Evolutionary conservation across 441 rosid genomes (phyloP).

Genomic region (Flueggea neowawraea): DNA sequence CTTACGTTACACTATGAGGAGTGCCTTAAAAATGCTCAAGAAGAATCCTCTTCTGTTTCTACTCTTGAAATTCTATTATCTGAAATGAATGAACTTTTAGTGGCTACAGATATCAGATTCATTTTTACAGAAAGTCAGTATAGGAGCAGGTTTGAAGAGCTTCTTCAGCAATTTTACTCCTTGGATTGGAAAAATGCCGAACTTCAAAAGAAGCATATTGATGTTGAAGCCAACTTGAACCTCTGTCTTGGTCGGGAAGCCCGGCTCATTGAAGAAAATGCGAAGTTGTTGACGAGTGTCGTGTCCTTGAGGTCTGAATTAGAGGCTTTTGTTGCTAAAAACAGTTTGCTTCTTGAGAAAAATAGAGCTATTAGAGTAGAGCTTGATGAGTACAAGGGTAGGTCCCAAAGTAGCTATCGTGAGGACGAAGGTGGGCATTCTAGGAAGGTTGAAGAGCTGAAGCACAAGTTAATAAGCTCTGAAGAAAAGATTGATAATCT

Average conservation of each 20-base stretch:
- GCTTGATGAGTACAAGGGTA: slow-evolving; percentile 45
- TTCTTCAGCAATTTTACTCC: slow-evolving; percentile 44
- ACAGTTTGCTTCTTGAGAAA: slow-evolving; percentile 39
- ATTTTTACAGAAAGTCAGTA: slow-evolving; percentile 53
- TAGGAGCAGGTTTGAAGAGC: slow-evolving; percentile 44
- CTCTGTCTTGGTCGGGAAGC: slow-evolving; percentile 53
- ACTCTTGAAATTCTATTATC: slow-evolving; percentile 61
- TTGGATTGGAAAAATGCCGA: slow-evolving; percentile 39
- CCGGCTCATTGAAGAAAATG: slow-evolving; percentile 57
- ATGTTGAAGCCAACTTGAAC: slow-evolving; percentile 48
- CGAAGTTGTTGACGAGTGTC: slow-evolving; percentile 39
- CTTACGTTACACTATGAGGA: slow-evolving; percentile 48
- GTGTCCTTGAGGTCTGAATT: slow-evolving; percentile 57
- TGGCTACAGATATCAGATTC: slow-evolving; percentile 56
- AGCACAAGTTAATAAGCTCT: slow-evolving; percentile 33
- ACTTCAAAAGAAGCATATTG: slow-evolving; percentile 51
- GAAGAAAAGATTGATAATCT: slow-evolving; percentile 63
- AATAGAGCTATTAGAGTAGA: slow-evolving; percentile 39
- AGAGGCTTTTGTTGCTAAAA: slow-evolving; percentile 55
- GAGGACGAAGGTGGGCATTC: slow-evolving; percentile 38
- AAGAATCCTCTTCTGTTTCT: slow-evolving; percentile 40
- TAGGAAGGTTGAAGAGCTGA: slow-evolving; percentile 52
- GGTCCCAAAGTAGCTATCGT: slow-evolving; percentile 15
- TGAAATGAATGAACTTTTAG: slow-evolving; percentile 51
- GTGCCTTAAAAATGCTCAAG: slow-evolving; percentile 33